Conservation (phyloP, 805 yeast genomes). For the Saccharomyces mikatae region DNA sequence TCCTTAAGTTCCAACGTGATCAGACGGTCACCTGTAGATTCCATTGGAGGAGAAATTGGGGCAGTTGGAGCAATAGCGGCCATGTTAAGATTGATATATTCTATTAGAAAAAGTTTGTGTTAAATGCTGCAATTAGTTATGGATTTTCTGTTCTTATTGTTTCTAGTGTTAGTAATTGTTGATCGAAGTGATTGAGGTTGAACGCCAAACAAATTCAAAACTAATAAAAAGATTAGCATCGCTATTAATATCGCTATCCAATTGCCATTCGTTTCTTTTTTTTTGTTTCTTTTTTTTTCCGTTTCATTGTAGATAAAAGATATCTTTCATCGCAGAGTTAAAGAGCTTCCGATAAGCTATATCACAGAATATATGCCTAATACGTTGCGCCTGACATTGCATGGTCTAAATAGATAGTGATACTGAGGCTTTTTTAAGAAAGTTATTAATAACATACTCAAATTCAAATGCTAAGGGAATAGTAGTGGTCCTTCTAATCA, state of each 20-base stretch:
- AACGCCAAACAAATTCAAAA: background rate
- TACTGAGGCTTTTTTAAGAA: background rate
- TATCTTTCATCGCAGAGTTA: background rate
- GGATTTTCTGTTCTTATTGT: background rate
- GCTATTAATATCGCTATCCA: background rate
- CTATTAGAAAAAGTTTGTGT: background rate
- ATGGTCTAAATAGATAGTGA: background rate
- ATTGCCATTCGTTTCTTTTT: background rate
- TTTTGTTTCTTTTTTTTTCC: background rate
- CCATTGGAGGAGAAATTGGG: constrained; percentile 88
- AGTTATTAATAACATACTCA: background rate
- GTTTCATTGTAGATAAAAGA: background rate
- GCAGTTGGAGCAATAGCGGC: constrained; percentile 47
- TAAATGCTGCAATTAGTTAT: background rate
- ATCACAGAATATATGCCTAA: background rate
- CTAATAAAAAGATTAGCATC: too few relatives aligned
- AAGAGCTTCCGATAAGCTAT: background rate
- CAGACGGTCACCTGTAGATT: constrained; percentile 70
- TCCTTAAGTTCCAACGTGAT: constrained; percentile 84
- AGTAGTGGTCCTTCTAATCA: background rate
- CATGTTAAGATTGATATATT: constrained; percentile 18
- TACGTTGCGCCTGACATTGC: background rate
- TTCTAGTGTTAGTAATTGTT: background rate
- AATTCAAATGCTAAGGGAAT: background rate
- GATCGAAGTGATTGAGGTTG: background rate